Percentiles rank a stretch among this genome's conserved stretches.
Conservation (phyloP, 2,329 filamentous ascomycete species). For the Penicillium glabrum region DNA sequence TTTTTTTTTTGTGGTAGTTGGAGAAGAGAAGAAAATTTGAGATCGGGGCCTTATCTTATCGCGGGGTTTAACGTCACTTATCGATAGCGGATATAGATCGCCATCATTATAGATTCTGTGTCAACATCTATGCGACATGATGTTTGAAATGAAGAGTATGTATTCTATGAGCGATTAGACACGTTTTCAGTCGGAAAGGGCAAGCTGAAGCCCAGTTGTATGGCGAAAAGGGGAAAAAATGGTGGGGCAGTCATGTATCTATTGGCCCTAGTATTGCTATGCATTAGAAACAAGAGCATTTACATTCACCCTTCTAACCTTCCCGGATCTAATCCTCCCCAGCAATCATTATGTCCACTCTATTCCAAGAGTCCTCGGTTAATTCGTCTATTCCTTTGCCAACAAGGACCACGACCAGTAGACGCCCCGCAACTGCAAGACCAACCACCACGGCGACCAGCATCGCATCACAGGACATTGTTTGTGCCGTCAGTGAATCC, state of each 20-base stretch:
- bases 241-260: no score
- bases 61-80: neutral
- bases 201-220: no score
- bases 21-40: slow-evolving; percentile 17
- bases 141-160: no score
- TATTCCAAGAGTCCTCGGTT: slow-evolving; percentile 6
- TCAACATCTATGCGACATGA: no score
- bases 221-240: no score
- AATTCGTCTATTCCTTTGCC: slow-evolving; percentile 23
- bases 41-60: slow-evolving; percentile 21
- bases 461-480: slow-evolving; percentile 64
- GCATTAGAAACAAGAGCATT: neutral
- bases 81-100: neutral
- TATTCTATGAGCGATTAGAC: no score
- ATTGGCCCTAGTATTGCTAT: neutral
- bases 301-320: neutral
- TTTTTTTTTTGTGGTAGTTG: slow-evolving; percentile 4
- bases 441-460: slow-evolving; percentile 58
- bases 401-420: slow-evolving; percentile 40
- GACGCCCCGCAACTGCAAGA: slow-evolving; percentile 52
- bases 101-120: no score
- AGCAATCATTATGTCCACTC: slow-evolving; percentile 12
- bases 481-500: slow-evolving; percentile 88
- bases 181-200: no score
- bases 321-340: neutral